phyloP scores from a whole-genome alignment of 2,329 filamentous ascomycete species.

The Chrysosphaeria jannelii region DNA sequence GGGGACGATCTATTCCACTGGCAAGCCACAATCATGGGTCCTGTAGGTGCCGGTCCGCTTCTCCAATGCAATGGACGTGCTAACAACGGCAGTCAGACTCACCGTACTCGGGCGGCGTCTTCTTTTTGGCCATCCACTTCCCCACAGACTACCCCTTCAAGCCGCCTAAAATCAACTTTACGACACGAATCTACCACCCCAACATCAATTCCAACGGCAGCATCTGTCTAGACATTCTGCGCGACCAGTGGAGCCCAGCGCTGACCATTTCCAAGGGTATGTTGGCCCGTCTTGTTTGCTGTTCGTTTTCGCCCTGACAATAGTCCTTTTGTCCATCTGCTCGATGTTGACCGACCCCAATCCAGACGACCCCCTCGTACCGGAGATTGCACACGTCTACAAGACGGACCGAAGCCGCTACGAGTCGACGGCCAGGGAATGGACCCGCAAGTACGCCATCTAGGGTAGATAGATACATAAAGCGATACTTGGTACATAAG shows the following conservation, averaged over 20 bases:
- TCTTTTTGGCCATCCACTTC: slow-evolving; percentile 97
- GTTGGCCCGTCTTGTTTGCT: slow-evolving; percentile 3
- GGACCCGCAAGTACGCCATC: slow-evolving; percentile 98
- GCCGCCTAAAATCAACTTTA: slow-evolving; percentile 99
- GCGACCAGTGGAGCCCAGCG: slow-evolving; percentile 97
- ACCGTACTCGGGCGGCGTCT: slow-evolving; percentile 92
- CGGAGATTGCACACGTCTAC: slow-evolving; percentile 98
- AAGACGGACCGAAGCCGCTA: slow-evolving; percentile 93
- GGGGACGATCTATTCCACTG: slow-evolving; percentile 99
- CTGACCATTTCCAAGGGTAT: slow-evolving; percentile 95
- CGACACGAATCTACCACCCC: slow-evolving; percentile 95
- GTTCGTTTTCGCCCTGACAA: neutral
- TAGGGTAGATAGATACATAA: slow-evolving; percentile 19
- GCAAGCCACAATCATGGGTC: slow-evolving; percentile 99
- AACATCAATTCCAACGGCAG: slow-evolving; percentile 99
- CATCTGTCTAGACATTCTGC: slow-evolving; percentile 92
- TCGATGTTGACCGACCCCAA: slow-evolving; percentile 99
- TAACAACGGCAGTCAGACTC: slow-evolving; percentile 88
- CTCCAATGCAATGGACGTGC: no score
- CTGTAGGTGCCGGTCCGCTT: slow-evolving; percentile 56
- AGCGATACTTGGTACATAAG: no score
- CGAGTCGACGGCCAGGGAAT: slow-evolving; percentile 87
- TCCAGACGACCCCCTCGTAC: slow-evolving; percentile 92
- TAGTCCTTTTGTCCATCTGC: slow-evolving; percentile 93
- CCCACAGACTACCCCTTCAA: slow-evolving; percentile 99